Conservation (phyloP, 306 rosid species). For the Casuarina glauca region DNA sequence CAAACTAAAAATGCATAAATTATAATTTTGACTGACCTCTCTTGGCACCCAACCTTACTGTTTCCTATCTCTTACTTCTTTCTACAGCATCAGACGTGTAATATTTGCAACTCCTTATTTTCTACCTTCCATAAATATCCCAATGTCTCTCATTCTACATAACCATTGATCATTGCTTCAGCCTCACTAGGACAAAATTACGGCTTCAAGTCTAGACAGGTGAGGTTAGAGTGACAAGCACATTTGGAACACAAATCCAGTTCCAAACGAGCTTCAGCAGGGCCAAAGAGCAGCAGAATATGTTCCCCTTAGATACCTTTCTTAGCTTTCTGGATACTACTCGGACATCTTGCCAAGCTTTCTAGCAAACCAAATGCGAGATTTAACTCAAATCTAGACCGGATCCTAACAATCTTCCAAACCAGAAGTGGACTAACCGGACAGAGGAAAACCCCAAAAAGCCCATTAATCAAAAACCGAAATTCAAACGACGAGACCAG, state of each 20-base stretch:
- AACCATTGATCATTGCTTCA: neutral
- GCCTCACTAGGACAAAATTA: neutral
- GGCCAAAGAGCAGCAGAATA: neutral
- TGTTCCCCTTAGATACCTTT: slow-evolving; percentile 5
- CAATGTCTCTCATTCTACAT: neutral
- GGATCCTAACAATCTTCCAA: slow-evolving; percentile 29
- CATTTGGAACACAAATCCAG: neutral
- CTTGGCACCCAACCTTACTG: too few relatives aligned
- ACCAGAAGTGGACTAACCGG: neutral
- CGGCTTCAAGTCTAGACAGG: neutral
- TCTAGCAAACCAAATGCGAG: slow-evolving; percentile 7
- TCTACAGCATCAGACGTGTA: neutral
- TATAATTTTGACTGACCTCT: neutral
- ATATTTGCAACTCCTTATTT: neutral
- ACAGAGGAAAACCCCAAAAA: slow-evolving; percentile 1
- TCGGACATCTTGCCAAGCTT: neutral
- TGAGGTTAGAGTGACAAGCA: neutral
- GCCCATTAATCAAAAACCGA: slow-evolving; percentile 25
- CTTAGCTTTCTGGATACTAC: slow-evolving; percentile 6
- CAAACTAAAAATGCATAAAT: neutral
- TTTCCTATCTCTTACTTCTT: neutral
- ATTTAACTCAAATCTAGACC: slow-evolving; percentile 20
- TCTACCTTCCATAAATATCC: neutral
- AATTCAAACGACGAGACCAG: slow-evolving; percentile 16
- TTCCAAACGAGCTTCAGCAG: neutral